These are phyloP conservation scores for Heliamphora exappendiculata DNA, from an alignment of 148 eudicot species.

Conservation along the genomic window DNA sequence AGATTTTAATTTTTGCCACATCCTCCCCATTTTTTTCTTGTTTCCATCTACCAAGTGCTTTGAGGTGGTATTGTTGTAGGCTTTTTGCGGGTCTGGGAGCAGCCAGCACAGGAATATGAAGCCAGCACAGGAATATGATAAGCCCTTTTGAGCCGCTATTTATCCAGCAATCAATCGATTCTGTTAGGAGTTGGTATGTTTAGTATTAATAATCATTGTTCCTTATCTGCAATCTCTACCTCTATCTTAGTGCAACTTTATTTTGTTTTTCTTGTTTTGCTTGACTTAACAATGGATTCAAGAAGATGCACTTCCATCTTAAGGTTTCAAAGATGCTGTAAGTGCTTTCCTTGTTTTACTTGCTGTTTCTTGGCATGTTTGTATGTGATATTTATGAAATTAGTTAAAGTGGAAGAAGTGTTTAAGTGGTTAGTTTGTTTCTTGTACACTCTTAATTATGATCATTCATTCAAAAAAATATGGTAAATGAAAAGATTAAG, in stretches of 20 bases:
- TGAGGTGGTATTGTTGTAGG: conserved; percentile 35
- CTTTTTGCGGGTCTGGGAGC: conserved; percentile 71
- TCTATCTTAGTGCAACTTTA: conserved; percentile 1
- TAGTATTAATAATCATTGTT: conserved; percentile 1
- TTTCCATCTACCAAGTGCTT: conserved; percentile 10
- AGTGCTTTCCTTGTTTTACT: conserved; percentile 3
- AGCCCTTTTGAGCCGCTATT: conserved; percentile 47
- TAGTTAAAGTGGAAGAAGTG: background rate
- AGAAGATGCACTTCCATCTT: background rate
- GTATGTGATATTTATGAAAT: background rate
- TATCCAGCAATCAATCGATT: background rate
- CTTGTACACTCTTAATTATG: background rate
- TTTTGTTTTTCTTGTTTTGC: background rate
- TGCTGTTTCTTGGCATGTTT: background rate
- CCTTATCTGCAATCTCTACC: conserved; percentile 2
- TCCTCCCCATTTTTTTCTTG: background rate
- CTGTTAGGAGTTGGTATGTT: conserved; percentile 17
- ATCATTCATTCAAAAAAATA: background rate
- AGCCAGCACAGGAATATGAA: conserved; percentile 64
- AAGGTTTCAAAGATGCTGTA: background rate
- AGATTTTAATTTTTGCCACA: background rate
- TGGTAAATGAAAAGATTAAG: background rate
- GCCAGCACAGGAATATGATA: conserved; percentile 67
- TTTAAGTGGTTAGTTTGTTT: background rate
- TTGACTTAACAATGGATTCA: background rate